These are phyloP conservation scores for Lactarius pseudohatsudake DNA, from an alignment of 768 basidiomycete species.

Conservation along the genomic window DNA sequence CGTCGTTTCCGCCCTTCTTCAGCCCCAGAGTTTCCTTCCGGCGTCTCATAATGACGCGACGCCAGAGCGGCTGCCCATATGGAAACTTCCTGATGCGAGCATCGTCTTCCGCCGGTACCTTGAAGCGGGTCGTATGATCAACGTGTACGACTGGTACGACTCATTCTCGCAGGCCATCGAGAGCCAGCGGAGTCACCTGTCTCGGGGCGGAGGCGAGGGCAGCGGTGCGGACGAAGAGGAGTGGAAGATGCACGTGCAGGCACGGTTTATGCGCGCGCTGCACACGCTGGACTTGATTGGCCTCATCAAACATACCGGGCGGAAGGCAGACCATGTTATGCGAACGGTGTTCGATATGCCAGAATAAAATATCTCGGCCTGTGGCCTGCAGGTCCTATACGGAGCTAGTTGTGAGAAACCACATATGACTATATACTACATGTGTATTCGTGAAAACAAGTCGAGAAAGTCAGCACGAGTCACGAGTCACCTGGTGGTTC, in stretches of 20 bases:
- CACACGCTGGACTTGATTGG: conserved; percentile 84
- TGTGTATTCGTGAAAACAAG: neutral
- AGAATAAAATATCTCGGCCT: conserved; percentile 28
- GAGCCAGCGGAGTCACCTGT: conserved; percentile 43
- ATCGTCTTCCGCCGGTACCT: conserved; percentile 76
- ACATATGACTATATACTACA: conserved; percentile 4
- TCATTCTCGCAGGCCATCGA: conserved; percentile 70
- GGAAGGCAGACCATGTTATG: conserved; percentile 75
- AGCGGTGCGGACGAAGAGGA: conserved; percentile 44
- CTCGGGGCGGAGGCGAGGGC: conserved; percentile 20
- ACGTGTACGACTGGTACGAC: conserved; percentile 87
- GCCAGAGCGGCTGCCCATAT: conserved; percentile 35
- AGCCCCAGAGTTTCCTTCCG: conserved; percentile 51
- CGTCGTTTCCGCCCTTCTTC: conserved; percentile 57
- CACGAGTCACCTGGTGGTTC: neutral
- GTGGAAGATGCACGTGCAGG: conserved; percentile 68
- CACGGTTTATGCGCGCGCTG: conserved; percentile 73
- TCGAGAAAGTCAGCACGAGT: neutral
- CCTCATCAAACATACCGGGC: conserved; percentile 74
- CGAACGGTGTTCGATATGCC: conserved; percentile 60
- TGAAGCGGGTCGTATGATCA: conserved; percentile 79
- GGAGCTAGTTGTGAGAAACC: neutral
- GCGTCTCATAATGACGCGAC: neutral
- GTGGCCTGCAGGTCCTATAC: neutral
- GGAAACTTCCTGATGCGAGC: conserved; percentile 68